Evolutionary conservation across 176 grass and related monocot genomes (phyloP).

Genomic region (Hyparrhenia diplandra): DNA sequence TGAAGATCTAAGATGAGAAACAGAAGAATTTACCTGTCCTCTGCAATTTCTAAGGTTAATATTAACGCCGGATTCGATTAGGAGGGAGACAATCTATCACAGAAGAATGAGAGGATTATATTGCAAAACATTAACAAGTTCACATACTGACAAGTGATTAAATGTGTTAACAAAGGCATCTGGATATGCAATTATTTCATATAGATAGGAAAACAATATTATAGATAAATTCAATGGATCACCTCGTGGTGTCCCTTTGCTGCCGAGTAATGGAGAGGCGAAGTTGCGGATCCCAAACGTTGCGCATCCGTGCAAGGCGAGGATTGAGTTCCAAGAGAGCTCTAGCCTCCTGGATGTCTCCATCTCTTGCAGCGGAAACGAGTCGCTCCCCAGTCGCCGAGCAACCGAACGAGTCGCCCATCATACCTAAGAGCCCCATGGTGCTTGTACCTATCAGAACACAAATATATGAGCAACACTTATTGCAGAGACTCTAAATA

Average conservation of each 20-base stretch:
- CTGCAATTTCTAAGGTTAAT: conserved; percentile 89
- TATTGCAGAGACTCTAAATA: conserved; percentile 12
- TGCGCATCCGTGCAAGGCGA: conserved; percentile 69
- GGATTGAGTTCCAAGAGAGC: conserved; percentile 91
- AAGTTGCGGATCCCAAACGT: conserved; percentile 84
- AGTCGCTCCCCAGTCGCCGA: conserved; percentile 79
- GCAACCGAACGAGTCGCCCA: conserved; percentile 86
- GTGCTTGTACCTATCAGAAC: conserved; percentile 13
- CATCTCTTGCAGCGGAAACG: conserved; percentile 85
- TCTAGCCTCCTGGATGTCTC: conserved; percentile 84
- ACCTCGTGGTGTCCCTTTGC: conserved; percentile 94
- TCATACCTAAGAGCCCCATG: conserved; percentile 83
- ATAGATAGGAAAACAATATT: not conserved
- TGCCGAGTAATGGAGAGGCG: conserved; percentile 91
- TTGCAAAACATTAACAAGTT: conserved; percentile 14
- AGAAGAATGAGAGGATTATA: conserved; percentile 9
- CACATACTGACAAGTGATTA: not conserved
- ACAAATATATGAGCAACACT: conserved; percentile 15
- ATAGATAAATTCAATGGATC: conserved; percentile 23
- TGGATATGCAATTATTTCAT: not conserved
- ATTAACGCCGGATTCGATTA: conserved; percentile 87
- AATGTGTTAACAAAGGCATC: not conserved
- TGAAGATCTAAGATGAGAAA: conserved; percentile 9
- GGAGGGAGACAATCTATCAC: conserved; percentile 78
- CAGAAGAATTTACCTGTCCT: conserved; percentile 58